Conservation (phyloP, 495 filamentous ascomycete species). For the Glonium stellatum region DNA sequence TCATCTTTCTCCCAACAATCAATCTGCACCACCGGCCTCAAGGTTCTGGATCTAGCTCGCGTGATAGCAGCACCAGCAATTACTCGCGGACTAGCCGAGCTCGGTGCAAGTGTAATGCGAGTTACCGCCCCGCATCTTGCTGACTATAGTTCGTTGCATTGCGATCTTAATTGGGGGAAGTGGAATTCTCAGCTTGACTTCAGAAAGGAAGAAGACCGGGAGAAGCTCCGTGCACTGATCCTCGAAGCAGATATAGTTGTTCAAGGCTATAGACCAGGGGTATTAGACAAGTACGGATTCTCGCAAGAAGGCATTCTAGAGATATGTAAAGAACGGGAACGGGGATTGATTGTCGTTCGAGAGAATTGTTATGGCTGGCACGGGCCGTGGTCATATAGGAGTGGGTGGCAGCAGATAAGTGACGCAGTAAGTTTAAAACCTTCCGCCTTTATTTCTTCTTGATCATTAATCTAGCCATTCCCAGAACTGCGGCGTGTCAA, state of each 20-base stretch:
- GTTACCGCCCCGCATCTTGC: conserved; percentile 49
- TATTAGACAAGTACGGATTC: conserved; percentile 47
- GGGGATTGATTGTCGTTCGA: conserved; percentile 46
- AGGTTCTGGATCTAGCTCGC: conserved; percentile 51
- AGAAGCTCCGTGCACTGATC: conserved; percentile 41
- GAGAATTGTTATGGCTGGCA: conserved; percentile 56
- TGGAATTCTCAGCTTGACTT: conserved; percentile 49
- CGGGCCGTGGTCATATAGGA: conserved; percentile 46
- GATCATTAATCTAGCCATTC: background rate
- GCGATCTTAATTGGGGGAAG: conserved; percentile 53
- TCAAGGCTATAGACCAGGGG: conserved; percentile 50
- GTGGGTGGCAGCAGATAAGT: conserved; percentile 52
- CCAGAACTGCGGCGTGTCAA: conserved; percentile 28
- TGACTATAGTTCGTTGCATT: conserved; percentile 42
- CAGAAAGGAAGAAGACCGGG: conserved; percentile 39
- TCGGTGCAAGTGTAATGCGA: conserved; percentile 56
- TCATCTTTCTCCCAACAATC: too few species aligned
- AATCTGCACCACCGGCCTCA: too few species aligned
- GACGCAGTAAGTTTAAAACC: conserved; percentile 38
- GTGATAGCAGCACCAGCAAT: conserved; percentile 57
- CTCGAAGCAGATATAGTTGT: conserved; percentile 51
- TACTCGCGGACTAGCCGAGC: conserved; percentile 47
- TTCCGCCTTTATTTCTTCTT: background rate
- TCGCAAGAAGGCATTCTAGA: conserved; percentile 45
- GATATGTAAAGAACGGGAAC: conserved; percentile 40